Evolutionary conservation across 495 filamentous ascomycete genomes (phyloP).

Genomic region (Parmelia sp.): DNA sequence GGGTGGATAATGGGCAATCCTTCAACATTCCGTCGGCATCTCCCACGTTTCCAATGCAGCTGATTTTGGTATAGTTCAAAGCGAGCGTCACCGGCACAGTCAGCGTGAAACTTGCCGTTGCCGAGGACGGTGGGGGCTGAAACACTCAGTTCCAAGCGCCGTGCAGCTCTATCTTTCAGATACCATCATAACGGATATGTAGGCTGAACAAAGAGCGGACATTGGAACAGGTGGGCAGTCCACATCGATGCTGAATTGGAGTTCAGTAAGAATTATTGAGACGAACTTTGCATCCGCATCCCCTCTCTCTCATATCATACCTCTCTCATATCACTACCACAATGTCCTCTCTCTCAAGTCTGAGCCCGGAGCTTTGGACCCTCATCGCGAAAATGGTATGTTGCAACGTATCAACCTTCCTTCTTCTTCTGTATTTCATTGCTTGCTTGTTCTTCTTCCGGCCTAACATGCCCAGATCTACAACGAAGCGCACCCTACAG

Average conservation of each 20-base stretch:
- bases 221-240: background rate
- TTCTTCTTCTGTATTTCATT: background rate
- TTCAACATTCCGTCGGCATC: too few species aligned
- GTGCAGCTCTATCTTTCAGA: background rate
- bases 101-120: background rate
- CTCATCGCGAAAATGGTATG: background rate
- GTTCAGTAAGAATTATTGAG: background rate
- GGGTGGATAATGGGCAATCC: too few species aligned
- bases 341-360: background rate
- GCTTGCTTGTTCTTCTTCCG: background rate
- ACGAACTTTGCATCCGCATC: background rate
- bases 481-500: background rate
- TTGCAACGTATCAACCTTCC: background rate
- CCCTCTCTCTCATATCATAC: too few species aligned
- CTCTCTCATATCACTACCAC: background rate
- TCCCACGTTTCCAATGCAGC: background rate
- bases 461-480: background rate
- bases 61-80: background rate
- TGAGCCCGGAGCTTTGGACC: background rate
- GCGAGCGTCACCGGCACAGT: background rate
- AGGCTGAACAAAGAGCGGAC: background rate
- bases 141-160: background rate
- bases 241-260: background rate
- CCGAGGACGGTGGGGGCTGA: background rate
- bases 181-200: background rate